A percentile compares a stretch with the other conserved stretches of the same genome.
Evolutionary conservation across 2,329 filamentous ascomycete species (phyloP).

Genomic region (Colletotrichum scovillei): DNA sequence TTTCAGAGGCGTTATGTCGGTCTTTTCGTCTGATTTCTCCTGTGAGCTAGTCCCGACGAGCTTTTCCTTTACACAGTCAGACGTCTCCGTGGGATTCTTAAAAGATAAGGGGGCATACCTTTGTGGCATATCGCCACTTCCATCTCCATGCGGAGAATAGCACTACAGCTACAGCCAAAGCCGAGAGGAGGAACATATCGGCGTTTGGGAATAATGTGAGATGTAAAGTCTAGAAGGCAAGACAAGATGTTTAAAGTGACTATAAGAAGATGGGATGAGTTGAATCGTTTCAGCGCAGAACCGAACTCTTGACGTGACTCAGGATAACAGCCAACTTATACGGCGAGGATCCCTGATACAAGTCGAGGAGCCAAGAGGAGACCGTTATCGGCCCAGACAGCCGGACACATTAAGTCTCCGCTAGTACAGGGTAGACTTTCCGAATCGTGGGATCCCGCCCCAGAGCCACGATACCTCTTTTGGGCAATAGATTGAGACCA

Average conservation of each 20-base stretch:
- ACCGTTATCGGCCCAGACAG: constrained; percentile 24
- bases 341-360: constrained; percentile 14
- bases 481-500: constrained; percentile 12
- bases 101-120: background rate
- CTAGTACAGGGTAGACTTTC: background rate
- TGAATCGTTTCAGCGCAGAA: background rate
- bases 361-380: background rate
- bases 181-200: constrained; percentile 10
- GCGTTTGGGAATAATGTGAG: background rate
- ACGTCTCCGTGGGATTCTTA: fast-evolving
- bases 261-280: background rate
- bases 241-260: background rate
- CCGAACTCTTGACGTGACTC: background rate
- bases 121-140: background rate
- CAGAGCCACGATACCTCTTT: background rate
- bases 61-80: background rate
- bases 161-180: constrained; percentile 12
- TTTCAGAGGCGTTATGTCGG: constrained; percentile 40
- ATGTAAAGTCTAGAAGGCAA: background rate
- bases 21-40: background rate
- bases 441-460: background rate
- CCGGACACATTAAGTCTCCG: background rate
- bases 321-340: background rate
- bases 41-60: background rate
- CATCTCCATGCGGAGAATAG: constrained; percentile 12